phyloP scores from a whole-genome alignment of 2,329 filamentous ascomycete genomes.

The Rhynchosporium agropyri region DNA sequence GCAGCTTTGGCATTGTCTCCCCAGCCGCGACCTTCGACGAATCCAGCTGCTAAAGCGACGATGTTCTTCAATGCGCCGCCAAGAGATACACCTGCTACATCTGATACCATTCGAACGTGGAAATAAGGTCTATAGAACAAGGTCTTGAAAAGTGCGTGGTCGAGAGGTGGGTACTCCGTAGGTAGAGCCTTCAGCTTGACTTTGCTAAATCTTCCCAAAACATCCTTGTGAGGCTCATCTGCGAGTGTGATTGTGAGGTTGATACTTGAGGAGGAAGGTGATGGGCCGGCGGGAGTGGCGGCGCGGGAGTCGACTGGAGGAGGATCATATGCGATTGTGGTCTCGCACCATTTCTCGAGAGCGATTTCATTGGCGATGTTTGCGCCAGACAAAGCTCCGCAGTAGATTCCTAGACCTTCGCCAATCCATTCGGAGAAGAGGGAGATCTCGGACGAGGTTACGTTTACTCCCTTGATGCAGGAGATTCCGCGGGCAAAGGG shows the following conservation, averaged over 20 bases:
- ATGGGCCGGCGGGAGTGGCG: slow-evolving; percentile 60
- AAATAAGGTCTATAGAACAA: slow-evolving; percentile 98
- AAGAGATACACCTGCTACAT: slow-evolving; percentile 96
- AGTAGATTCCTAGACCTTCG: slow-evolving; percentile 90
- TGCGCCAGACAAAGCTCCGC: slow-evolving; percentile 90
- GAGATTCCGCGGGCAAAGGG: slow-evolving; percentile 92
- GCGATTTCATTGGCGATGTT: slow-evolving; percentile 97
- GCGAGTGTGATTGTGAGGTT: slow-evolving; percentile 52
- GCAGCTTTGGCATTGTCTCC: slow-evolving; percentile 99
- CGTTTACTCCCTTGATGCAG: slow-evolving; percentile 97
- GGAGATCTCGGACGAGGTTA: slow-evolving; percentile 80
- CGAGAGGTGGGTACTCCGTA: slow-evolving; percentile 79
- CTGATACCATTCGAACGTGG: slow-evolving; percentile 89
- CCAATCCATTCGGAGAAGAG: slow-evolving; percentile 96
- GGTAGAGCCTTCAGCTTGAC: slow-evolving; percentile 76
- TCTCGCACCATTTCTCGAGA: slow-evolving; percentile 94
- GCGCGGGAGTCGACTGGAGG: slow-evolving; percentile 83
- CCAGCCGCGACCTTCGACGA: slow-evolving; percentile 94
- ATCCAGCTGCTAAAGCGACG: slow-evolving; percentile 90
- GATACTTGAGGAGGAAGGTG: slow-evolving; percentile 51
- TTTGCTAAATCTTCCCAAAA: slow-evolving; percentile 66
- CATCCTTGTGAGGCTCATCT: slow-evolving; percentile 65
- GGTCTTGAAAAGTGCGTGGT: slow-evolving; percentile 78
- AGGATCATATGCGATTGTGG: slow-evolving; percentile 94
- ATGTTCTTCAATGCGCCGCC: slow-evolving; percentile 97